These are phyloP conservation scores for Starmerella scarabaei DNA, from an alignment of 805 yeast genomes.

Conservation along the genomic window DNA sequence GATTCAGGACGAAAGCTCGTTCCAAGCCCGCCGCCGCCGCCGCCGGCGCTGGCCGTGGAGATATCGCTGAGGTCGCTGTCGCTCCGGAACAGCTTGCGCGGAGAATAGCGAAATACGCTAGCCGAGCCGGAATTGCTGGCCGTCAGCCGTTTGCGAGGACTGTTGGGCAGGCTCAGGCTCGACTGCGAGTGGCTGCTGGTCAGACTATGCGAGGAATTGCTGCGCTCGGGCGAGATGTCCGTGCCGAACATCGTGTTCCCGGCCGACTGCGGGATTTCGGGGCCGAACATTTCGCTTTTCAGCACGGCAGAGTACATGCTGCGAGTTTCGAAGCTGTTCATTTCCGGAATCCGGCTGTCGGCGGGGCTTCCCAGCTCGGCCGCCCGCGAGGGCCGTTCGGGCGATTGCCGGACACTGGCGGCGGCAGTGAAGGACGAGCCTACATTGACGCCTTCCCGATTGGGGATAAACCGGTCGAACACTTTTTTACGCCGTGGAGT, in stretches of 20 bases:
- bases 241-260: neutral
- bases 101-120: slow-evolving; percentile 23
- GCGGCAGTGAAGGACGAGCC: slow-evolving; percentile 68
- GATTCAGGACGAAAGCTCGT: slow-evolving; percentile 59
- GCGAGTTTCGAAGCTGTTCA: slow-evolving; percentile 37
- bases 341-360: slow-evolving; percentile 41
- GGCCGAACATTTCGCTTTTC: slow-evolving; percentile 80
- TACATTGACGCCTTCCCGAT: slow-evolving; percentile 69
- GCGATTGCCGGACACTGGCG: slow-evolving; percentile 29
- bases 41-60: slow-evolving; percentile 12
- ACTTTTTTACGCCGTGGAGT: slow-evolving; percentile 19
- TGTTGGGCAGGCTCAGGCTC: neutral
- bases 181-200: neutral
- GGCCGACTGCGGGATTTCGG: neutral
- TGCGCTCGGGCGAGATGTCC: neutral
- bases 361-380: slow-evolving; percentile 4
- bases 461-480: slow-evolving; percentile 73
- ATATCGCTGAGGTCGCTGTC: slow-evolving; percentile 17
- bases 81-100: slow-evolving; percentile 8
- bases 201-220: neutral
- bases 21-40: slow-evolving; percentile 67
- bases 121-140: neutral
- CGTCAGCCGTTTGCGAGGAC: neutral
- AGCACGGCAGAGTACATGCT: slow-evolving; percentile 74
- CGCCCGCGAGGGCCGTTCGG: slow-evolving; percentile 8